A percentile compares a stretch with the other conserved stretches of the same genome.
Conservation (phyloP, 2,329 filamentous ascomycete species). For the Endoconidiophora polonica region DNA sequence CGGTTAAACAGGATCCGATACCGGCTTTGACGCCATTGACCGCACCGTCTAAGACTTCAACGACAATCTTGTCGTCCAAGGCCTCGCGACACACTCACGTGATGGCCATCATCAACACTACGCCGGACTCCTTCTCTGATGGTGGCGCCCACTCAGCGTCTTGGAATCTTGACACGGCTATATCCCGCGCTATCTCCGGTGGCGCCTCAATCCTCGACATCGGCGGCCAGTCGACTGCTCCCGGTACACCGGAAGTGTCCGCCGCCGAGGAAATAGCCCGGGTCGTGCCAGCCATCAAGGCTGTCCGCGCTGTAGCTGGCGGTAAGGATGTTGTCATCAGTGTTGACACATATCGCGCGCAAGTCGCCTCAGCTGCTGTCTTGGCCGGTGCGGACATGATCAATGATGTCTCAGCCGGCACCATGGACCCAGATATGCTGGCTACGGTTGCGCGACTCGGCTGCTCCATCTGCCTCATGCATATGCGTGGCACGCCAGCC, state of each 20-base stretch:
- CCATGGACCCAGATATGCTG: constrained; percentile 68
- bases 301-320: constrained; percentile 52
- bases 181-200: constrained; percentile 44
- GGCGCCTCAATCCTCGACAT: constrained; percentile 81
- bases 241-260: constrained; percentile 51
- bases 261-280: constrained; percentile 59
- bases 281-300: constrained; percentile 60
- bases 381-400: constrained; percentile 74
- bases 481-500: constrained; percentile 68
- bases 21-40: constrained; percentile 40
- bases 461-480: constrained; percentile 72
- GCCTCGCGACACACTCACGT: constrained; percentile 50
- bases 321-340: constrained; percentile 54
- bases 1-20: constrained; percentile 30
- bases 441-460: constrained; percentile 59
- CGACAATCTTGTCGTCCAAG: constrained; percentile 41
- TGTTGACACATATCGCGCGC: constrained; percentile 81
- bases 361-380: constrained; percentile 62
- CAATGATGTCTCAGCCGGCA: constrained; percentile 82
- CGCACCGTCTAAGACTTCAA: constrained; percentile 21
- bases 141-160: constrained; percentile 53
- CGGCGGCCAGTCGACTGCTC: constrained; percentile 84
- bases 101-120: constrained; percentile 92
- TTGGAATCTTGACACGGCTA: constrained; percentile 41
- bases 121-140: constrained; percentile 93